Conservation (phyloP, 768 basidiomycete species). For the Fistulinella prunicolor region DNA sequence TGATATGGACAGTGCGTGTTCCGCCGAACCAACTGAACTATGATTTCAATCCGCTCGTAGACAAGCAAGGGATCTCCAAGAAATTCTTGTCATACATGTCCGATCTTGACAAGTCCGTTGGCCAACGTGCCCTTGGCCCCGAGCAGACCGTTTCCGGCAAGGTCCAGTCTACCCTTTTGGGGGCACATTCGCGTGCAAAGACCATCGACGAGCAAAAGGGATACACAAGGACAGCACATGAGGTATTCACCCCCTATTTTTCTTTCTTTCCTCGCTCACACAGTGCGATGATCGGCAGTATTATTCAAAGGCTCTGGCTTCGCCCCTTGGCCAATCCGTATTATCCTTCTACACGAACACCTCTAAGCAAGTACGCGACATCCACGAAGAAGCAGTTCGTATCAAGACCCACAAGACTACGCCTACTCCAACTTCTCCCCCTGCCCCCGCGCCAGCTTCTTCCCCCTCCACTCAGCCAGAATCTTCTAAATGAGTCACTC, state of each 20-base stretch:
- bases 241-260: conserved; percentile 41
- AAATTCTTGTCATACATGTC: conserved; percentile 81
- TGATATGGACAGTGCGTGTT: conserved; percentile 62
- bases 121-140: conserved; percentile 68
- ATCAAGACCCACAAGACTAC: conserved; percentile 63
- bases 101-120: conserved; percentile 65
- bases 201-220: conserved; percentile 83
- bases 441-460: conserved; percentile 6
- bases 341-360: conserved; percentile 82
- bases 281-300: conserved; percentile 59
- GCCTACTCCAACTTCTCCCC: conserved; percentile 11
- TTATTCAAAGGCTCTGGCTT: conserved; percentile 72
- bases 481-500: conserved; percentile 6
- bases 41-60: conserved; percentile 31
- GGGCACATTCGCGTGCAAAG: conserved; percentile 67
- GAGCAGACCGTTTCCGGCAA: conserved; percentile 80
- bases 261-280: neutral
- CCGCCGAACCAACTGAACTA: neutral
- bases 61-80: conserved; percentile 83
- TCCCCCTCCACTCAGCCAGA: conserved; percentile 10
- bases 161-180: conserved; percentile 58
- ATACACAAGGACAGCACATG: conserved; percentile 61
- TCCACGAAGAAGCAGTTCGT: conserved; percentile 89
- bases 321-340: conserved; percentile 76
- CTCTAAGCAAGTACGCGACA: conserved; percentile 84